Evolutionary conservation across 75 land plant species (phyloP).

Genomic region (Picea glauca): DNA sequence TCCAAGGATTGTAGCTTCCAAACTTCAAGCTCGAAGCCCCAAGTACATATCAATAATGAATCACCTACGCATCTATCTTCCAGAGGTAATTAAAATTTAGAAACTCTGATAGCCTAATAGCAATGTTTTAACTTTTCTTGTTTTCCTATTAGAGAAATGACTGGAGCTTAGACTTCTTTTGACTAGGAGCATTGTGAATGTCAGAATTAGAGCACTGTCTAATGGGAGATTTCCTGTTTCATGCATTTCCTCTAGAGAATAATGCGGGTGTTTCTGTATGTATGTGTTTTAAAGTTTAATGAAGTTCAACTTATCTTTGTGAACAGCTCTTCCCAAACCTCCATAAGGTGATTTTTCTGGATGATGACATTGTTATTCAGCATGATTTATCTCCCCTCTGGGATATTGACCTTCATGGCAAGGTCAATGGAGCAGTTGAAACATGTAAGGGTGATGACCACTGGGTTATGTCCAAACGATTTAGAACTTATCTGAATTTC

Average conservation of each 20-base stretch:
- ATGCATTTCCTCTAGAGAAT: conserved; percentile 1
- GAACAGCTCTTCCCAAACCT: conserved; percentile 89
- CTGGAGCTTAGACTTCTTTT: neutral
- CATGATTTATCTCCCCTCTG: conserved; percentile 78
- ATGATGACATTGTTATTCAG: conserved; percentile 95
- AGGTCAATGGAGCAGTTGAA: conserved; percentile 96
- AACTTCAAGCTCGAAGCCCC: conserved; percentile 88
- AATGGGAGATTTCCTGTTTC: neutral
- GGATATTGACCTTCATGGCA: conserved; percentile 77
- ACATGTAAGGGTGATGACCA: conserved; percentile 88
- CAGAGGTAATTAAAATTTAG: conserved; percentile 54
- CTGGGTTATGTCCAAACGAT: conserved; percentile 93
- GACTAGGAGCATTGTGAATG: neutral
- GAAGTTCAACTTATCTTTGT: conserved; percentile 2
- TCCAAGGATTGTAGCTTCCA: conserved; percentile 77
- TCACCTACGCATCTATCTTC: conserved; percentile 92
- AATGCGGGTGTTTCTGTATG: neutral
- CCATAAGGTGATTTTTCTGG: conserved; percentile 84
- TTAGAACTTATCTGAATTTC: conserved; percentile 88
- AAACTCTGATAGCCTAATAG: neutral
- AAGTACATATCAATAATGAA: conserved; percentile 91
- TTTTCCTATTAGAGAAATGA: neutral
- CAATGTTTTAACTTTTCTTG: neutral
- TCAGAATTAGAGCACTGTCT: neutral
- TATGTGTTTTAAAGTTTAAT: conserved; percentile 1